Conservation (phyloP, 768 basidiomycete genomes). For the Lentinula aciculospora region DNA sequence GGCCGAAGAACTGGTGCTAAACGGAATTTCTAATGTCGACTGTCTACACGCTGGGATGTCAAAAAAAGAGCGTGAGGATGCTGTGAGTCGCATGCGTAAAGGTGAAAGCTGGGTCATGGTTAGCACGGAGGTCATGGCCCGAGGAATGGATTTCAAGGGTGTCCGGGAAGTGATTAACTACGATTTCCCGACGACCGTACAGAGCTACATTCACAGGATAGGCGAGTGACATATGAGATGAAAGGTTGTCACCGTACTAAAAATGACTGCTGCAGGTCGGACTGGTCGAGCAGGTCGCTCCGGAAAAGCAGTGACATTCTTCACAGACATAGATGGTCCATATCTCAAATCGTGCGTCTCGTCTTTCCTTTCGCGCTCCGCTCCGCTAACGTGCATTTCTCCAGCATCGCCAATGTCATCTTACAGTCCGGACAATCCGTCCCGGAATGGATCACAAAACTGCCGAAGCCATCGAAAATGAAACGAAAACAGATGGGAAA, state of each 20-base stretch:
- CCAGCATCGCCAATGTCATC: conserved; percentile 93
- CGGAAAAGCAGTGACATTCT: conserved; percentile 93
- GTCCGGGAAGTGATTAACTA: conserved; percentile 93
- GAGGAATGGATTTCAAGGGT: conserved; percentile 98
- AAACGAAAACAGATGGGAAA: conserved; percentile 83
- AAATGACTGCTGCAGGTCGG: conserved; percentile 50
- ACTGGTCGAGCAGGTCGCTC: conserved; percentile 92
- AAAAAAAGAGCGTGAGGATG: conserved; percentile 82
- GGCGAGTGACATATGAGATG: conserved; percentile 35
- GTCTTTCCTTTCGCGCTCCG: not conserved
- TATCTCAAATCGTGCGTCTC: conserved; percentile 77
- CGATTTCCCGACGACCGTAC: conserved; percentile 93
- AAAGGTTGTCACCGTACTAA: not conserved
- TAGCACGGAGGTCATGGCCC: conserved; percentile 94
- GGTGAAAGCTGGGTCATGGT: conserved; percentile 95
- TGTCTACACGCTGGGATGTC: conserved; percentile 89
- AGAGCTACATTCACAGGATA: conserved; percentile 95
- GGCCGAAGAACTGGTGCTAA: conserved; percentile 75
- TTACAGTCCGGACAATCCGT: conserved; percentile 86
- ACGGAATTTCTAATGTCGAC: conserved; percentile 77
- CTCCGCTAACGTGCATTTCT: not conserved
- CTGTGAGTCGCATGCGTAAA: conserved; percentile 75
- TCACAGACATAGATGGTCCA: conserved; percentile 89
- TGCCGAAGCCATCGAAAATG: conserved; percentile 91
- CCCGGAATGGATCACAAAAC: conserved; percentile 91